Evolutionary conservation across 2,329 filamentous ascomycete genomes (phyloP).

Genomic region (Trichoderma polysporum): DNA sequence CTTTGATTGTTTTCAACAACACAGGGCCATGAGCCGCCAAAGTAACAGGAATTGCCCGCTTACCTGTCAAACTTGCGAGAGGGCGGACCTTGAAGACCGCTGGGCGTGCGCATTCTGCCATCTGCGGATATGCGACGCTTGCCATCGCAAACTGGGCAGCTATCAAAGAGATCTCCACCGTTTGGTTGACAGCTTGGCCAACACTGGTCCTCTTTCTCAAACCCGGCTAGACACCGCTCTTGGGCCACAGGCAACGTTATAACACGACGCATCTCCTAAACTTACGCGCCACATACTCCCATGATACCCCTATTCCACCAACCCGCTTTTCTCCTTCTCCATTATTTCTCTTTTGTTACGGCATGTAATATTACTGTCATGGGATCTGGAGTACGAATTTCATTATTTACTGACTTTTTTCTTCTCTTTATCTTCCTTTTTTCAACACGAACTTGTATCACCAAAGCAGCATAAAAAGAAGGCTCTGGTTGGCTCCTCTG

Average conservation of each 20-base stretch:
- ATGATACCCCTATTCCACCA: slow-evolving; percentile 11
- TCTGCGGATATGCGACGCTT: slow-evolving; percentile 52
- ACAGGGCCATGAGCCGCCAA: slow-evolving; percentile 49
- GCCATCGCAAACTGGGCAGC: slow-evolving; percentile 42
- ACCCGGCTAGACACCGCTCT: slow-evolving; percentile 27
- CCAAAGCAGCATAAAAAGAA: neutral
- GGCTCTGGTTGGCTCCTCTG: neutral
- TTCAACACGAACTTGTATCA: neutral
- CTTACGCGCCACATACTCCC: slow-evolving; percentile 12
- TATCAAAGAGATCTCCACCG: slow-evolving; percentile 45
- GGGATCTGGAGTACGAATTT: slow-evolving; percentile 18
- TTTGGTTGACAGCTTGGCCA: slow-evolving; percentile 37
- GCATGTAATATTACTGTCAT: neutral
- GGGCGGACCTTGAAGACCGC: slow-evolving; percentile 45
- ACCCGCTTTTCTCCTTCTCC: neutral
- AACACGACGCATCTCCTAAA: neutral
- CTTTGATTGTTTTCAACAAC: slow-evolving; percentile 48
- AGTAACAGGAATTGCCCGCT: slow-evolving; percentile 52
- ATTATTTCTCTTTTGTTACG: neutral
- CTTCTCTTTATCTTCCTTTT: neutral
- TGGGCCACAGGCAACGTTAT: slow-evolving; percentile 23
- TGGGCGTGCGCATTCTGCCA: slow-evolving; percentile 52
- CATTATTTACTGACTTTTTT: slow-evolving; percentile 3
- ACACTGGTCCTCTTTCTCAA: slow-evolving; percentile 22
- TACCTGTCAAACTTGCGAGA: slow-evolving; percentile 54